phyloP scores from a whole-genome alignment of 1,284 basidiomycete genomes.

The Cutaneotrichosporon sp. region DNA sequence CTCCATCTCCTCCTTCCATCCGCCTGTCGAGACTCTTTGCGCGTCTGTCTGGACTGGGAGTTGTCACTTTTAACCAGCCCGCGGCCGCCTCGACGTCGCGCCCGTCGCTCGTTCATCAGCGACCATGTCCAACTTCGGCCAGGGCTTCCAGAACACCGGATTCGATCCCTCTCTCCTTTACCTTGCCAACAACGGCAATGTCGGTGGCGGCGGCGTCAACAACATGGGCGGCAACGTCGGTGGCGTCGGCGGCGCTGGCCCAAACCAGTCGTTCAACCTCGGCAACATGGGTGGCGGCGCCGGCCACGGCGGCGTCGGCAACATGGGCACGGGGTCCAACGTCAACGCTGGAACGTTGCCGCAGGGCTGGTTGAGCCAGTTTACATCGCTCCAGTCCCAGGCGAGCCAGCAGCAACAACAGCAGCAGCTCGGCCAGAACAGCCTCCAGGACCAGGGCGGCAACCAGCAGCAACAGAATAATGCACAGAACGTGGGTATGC shows the following conservation, averaged over 20 bases:
- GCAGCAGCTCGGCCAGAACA: conserved; percentile 9
- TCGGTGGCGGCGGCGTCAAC: conserved; percentile 3
- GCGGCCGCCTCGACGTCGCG: background rate
- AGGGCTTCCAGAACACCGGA: conserved; percentile 17
- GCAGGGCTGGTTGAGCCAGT: conserved; percentile 15
- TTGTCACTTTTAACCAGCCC: no score
- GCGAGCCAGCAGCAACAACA: background rate
- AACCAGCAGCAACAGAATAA: conserved; percentile 3
- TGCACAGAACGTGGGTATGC: conserved; percentile 1
- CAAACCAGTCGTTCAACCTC: conserved; percentile 16
- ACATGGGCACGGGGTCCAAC: conserved; percentile 1
- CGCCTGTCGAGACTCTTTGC: no score
- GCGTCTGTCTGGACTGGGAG: no score
- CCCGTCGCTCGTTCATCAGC: conserved; percentile 2
- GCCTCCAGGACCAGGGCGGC: background rate
- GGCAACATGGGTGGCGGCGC: conserved; percentile 3
- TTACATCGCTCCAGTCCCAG: conserved; percentile 16
- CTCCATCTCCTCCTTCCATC: background rate
- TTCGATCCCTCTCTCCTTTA: conserved; percentile 21
- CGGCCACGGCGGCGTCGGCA: background rate
- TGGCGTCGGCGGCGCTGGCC: conserved; percentile 5
- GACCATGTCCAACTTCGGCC: conserved; percentile 23
- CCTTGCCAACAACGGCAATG: conserved; percentile 10
- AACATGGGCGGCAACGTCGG: conserved; percentile 8
- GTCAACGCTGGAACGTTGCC: conserved; percentile 9